phyloP scores from a whole-genome alignment of 2,329 filamentous ascomycete genomes.

The Diaporthe eres region DNA sequence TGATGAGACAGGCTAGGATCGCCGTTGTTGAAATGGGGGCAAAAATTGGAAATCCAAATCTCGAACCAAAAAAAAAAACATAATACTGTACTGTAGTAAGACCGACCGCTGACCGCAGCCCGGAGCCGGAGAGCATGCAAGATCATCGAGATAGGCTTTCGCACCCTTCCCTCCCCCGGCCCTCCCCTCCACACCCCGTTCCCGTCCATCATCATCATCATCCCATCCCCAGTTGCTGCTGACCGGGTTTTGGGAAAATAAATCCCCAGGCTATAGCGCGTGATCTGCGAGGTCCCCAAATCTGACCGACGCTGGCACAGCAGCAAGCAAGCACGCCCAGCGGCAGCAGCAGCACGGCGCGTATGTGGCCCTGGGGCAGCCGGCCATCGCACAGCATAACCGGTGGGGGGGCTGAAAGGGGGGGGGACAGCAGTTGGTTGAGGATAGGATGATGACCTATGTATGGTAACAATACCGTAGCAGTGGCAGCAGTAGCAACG shows the following conservation, averaged over 20 bases:
- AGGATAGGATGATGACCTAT: background rate
- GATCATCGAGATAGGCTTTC: slow-evolving; percentile 30
- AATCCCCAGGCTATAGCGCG: background rate
- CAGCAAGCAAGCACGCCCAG: slow-evolving; percentile 1
- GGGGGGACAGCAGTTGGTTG: background rate
- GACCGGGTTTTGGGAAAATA: background rate
- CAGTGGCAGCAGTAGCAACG: background rate
- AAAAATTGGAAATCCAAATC: background rate
- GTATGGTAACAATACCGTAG: slow-evolving; percentile 13
- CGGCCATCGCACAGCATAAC: slow-evolving; percentile 33
- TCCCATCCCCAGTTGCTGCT: background rate
- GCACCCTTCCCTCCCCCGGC: background rate
- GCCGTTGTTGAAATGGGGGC: background rate
- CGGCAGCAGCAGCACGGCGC: background rate
- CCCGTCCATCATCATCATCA: background rate
- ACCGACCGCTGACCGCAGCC: background rate
- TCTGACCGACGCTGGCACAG: slow-evolving; percentile 32
- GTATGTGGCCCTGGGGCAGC: slow-evolving; percentile 6
- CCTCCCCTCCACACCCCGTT: background rate
- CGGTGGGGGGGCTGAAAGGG: background rate
- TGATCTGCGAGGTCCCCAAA: slow-evolving; percentile 25
- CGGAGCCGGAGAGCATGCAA: slow-evolving; percentile 27
- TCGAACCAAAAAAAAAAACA: slow-evolving; percentile 1
- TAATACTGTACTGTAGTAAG: too few species aligned
- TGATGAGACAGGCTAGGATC: slow-evolving; percentile 2